phyloP scores from a whole-genome alignment of 2,329 filamentous ascomycete species.

The Fusarium sp. region DNA sequence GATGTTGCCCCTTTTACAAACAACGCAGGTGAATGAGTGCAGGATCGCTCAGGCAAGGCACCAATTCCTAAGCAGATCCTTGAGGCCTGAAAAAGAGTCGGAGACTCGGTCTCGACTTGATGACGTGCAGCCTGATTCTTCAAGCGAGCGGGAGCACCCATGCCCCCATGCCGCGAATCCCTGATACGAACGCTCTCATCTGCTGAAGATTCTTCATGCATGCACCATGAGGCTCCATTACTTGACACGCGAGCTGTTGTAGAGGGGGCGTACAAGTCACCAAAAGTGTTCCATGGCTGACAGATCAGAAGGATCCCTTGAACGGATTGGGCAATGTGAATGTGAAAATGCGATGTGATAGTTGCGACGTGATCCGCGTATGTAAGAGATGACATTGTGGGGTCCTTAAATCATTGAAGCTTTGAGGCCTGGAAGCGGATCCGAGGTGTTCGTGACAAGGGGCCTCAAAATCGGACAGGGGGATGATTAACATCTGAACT shows the following conservation, averaged over 20 bases:
- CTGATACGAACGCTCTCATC: conserved; percentile 22
- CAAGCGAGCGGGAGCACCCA: conserved; percentile 39
- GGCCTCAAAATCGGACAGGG: conserved; percentile 31
- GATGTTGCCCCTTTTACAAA: conserved; percentile 9
- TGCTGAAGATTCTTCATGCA: conserved; percentile 3
- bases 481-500: not conserved
- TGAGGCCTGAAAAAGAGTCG: conserved; percentile 33
- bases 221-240: conserved; percentile 3
- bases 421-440: conserved; percentile 40
- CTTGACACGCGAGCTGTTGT: conserved; percentile 7
- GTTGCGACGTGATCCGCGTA: conserved; percentile 25
- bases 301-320: not conserved
- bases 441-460: conserved; percentile 42
- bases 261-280: conserved; percentile 25
- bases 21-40: not conserved
- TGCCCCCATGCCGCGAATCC: conserved; percentile 27
- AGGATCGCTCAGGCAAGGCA: conserved; percentile 13
- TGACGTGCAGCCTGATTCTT: conserved; percentile 41
- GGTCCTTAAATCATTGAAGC: conserved; percentile 22
- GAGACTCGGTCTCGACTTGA: conserved; percentile 35
- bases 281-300: conserved; percentile 14
- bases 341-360: conserved; percentile 4
- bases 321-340: not conserved
- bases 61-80: conserved; percentile 3
- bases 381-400: conserved; percentile 36